Percentiles rank a stretch among this genome's conserved stretches.
phyloP scores from a whole-genome alignment of 1,139 yeast genomes.

The Nakaseomyces sp. region DNA sequence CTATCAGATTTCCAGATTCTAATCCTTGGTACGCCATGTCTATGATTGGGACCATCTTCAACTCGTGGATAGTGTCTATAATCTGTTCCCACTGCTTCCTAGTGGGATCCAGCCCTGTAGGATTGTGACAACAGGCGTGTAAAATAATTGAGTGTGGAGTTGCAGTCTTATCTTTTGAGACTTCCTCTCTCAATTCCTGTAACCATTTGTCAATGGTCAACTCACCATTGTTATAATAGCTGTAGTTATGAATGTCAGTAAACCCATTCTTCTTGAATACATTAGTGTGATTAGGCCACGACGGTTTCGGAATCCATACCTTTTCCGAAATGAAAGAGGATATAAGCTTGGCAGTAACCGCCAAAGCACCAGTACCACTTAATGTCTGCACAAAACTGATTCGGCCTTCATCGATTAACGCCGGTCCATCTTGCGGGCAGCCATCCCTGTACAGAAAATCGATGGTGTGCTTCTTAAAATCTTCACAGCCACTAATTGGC shows the following conservation, averaged over 20 bases:
- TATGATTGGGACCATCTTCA: slow-evolving; percentile 60
- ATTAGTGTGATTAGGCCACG: slow-evolving; percentile 92
- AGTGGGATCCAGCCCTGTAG: slow-evolving; percentile 88
- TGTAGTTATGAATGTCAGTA: slow-evolving; percentile 36
- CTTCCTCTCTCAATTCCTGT: slow-evolving; percentile 34
- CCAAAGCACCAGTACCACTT: slow-evolving; percentile 94
- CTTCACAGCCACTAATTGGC: slow-evolving; percentile 69
- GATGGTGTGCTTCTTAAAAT: slow-evolving; percentile 60
- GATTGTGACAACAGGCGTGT: slow-evolving; percentile 96
- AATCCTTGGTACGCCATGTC: slow-evolving; percentile 96
- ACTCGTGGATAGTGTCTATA: slow-evolving; percentile 47
- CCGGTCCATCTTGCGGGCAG: slow-evolving; percentile 30
- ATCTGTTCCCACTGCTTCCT: slow-evolving; percentile 71
- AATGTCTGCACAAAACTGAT: slow-evolving; percentile 75
- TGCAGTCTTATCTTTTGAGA: slow-evolving; percentile 37
- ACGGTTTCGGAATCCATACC: slow-evolving; percentile 75
- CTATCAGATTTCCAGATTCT: slow-evolving; percentile 57
- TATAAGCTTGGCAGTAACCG: slow-evolving; percentile 71
- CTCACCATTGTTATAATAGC: slow-evolving; percentile 45
- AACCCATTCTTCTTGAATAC: slow-evolving; percentile 36
- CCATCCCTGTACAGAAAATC: slow-evolving; percentile 58
- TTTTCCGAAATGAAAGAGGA: slow-evolving; percentile 36
- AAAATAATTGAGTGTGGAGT: slow-evolving; percentile 51
- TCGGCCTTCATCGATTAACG: slow-evolving; percentile 31
- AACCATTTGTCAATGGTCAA: slow-evolving; percentile 45